Evolutionary conservation across 2,329 filamentous ascomycete species (phyloP), one percentile per base, ranked within the genome.

Genomic region (Paecilomyces dactylethromorphus): DNA sequence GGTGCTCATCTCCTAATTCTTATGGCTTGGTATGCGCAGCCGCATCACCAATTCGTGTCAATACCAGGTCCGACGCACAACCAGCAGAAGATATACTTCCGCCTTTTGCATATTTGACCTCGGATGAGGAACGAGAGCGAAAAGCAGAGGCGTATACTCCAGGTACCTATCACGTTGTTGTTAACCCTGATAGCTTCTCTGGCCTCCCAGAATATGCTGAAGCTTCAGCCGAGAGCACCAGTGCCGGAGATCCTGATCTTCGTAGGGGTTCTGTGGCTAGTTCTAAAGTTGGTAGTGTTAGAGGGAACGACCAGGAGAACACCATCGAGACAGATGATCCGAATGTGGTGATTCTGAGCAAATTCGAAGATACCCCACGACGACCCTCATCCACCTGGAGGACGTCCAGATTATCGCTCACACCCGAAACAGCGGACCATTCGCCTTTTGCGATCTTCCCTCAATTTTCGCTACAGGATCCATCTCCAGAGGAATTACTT

Each of bases 41-140:
- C 53, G 69, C 68, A 24, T 70, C 71, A 29, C 68, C 70, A 11
- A 62, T 64, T 39, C 57, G 63, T 18, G 66, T 62, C 26, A 70
- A 69, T 29, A 65, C 64, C 54, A 61, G 61, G 24, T 66, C 68
- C 21, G 66, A 67, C 21, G 69, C 69, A 56, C 72, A 72, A 31
- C 66, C 64, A 13, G 60, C 63, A 11, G 67, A 73, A 22, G 81
- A 84, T 65, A 68, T 76, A n/a, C 71, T 85, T 12, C 82, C 83
- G 21, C 79, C 79, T 2, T 86, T 85, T 68, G 69, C 78, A 32
- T 68, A 72, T 13, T 74, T 86, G 57, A 81, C 76, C 1, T 84
- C 76, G 29, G 83, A 86, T 60, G 82, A 84, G 63, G 83, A 85
- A 29, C 75, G 83, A 49, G 83, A 86, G 66, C 77, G 73, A 59